A percentile compares a stretch with the other conserved stretches of the same genome.
phyloP scores from a whole-genome alignment of 2,329 filamentous ascomycete genomes.

The Colletotrichum shisoi region DNA sequence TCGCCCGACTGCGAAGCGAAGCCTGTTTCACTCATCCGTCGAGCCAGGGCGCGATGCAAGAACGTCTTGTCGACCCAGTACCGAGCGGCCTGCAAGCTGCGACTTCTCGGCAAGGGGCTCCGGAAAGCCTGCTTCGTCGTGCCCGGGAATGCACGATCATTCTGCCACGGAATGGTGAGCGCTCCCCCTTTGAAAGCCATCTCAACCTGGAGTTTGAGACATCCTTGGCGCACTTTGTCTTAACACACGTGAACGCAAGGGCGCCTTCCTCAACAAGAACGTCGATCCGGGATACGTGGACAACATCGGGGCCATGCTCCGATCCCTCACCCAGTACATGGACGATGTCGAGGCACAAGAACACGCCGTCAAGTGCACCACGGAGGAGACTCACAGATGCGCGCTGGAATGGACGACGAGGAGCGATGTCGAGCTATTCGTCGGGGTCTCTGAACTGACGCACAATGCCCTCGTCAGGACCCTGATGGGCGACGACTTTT shows the following conservation, averaged over 20 bases:
- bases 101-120: constrained; percentile 29
- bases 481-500: constrained; percentile 41
- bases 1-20: constrained; percentile 18
- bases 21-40: constrained; percentile 27
- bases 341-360: constrained; percentile 27
- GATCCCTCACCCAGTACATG: constrained; percentile 35
- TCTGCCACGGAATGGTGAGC: constrained; percentile 38
- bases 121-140: constrained; percentile 35
- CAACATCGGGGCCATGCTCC: constrained; percentile 27
- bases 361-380: constrained; percentile 28
- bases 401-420: constrained; percentile 34
- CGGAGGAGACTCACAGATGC: constrained; percentile 39
- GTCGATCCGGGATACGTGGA: constrained; percentile 36
- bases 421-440: constrained; percentile 32
- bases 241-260: constrained; percentile 19
- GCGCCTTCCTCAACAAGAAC: constrained; percentile 40
- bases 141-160: constrained; percentile 37
- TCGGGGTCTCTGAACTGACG: constrained; percentile 31
- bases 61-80: constrained; percentile 34
- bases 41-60: constrained; percentile 24
- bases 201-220: constrained; percentile 29
- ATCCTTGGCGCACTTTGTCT: constrained; percentile 18
- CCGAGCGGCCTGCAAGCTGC: constrained; percentile 33
- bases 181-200: constrained; percentile 2
- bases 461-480: constrained; percentile 36